Base-by-base conservation (phyloP, 1,139 yeast species). In the Scheffersomyces parashehatae region DNA sequence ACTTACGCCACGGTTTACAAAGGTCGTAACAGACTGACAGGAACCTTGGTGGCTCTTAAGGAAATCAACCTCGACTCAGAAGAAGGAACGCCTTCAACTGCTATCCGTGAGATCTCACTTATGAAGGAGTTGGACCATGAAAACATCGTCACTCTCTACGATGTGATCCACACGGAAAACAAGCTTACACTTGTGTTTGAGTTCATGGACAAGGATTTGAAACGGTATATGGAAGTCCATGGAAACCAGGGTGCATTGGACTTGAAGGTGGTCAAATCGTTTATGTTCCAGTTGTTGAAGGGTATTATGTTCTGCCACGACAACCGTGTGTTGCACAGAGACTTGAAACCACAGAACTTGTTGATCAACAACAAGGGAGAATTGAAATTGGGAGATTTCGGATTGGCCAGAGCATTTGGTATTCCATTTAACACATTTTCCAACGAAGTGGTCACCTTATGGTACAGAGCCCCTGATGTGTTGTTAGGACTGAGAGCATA, bases 381-480 rank as follows among this genome's bases (percentile, higher is more conserved):
- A 60, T 75, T 93, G 57, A 93, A 93, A 64, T 73, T 93, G 47
- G 99, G 96, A n/a, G 99, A 93, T 70, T 93, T 93, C 65, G 99
- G 99, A 32, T 77, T 93, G 42, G 99, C 99, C 0, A 77, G 99
- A 53, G 99, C 99, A 1, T 93, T 89, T 68, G 99, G 99, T 12
- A 91, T 93, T 45, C 99, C 99, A 0, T 97, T 93, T 50, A 91
- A 93, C 65, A 93, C 99, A 0, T 93, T 91, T 60, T 88, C 97
- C 28, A 90, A 93, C 64, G 99, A 93, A 64, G 99, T 93, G 34
- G 99, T 93, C 33, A 93, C 99, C 1, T 72, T 93, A 51, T 93
- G 99, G 99, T 93, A 93, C 68, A 79, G 99, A 50, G 98, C 99
- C 0, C 99, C 99, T 0, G 99, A 93, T 63, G 99, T 93, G 35